phyloP scores from a whole-genome alignment of 306 rosid species.

The Amphicarpaea edgeworthii region DNA sequence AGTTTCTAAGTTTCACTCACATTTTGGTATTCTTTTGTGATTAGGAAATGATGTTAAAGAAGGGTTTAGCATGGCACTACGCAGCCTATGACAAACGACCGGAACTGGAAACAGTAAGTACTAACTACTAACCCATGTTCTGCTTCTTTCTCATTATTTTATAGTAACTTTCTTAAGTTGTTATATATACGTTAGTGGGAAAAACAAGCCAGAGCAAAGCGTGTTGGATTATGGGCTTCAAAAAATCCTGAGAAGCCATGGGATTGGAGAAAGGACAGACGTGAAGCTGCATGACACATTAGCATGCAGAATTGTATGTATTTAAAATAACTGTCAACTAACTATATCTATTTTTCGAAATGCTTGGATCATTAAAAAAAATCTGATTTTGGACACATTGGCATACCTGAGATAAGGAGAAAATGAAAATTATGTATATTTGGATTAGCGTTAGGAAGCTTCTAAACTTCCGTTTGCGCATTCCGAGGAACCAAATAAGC shows the following conservation, averaged over 20 bases:
- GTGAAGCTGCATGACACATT: conserved; percentile 56
- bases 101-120: conserved; percentile 71
- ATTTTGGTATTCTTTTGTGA: conserved; percentile 37
- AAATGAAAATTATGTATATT: too few relatives aligned
- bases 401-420: too few relatives aligned
- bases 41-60: conserved; percentile 92
- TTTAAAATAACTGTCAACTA: too few relatives aligned
- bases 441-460: too few relatives aligned
- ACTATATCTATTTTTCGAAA: too few relatives aligned
- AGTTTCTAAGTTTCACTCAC: conserved; percentile 24
- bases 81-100: conserved; percentile 76
- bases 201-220: conserved; percentile 63
- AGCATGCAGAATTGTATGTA: too few relatives aligned
- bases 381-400: too few relatives aligned
- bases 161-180: conserved; percentile 1
- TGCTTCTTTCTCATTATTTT: conserved; percentile 1
- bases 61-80: conserved; percentile 93
- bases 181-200: conserved; percentile 85
- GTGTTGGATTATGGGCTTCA: conserved; percentile 89
- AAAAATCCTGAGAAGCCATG: conserved; percentile 93
- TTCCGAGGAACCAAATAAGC: too few relatives aligned
- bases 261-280: conserved; percentile 81
- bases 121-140: not conserved
- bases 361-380: too few relatives aligned
- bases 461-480: too few relatives aligned